Evolutionary conservation across 164 flowering plant species (phyloP).

Genomic region (Nelumbo lutea): DNA sequence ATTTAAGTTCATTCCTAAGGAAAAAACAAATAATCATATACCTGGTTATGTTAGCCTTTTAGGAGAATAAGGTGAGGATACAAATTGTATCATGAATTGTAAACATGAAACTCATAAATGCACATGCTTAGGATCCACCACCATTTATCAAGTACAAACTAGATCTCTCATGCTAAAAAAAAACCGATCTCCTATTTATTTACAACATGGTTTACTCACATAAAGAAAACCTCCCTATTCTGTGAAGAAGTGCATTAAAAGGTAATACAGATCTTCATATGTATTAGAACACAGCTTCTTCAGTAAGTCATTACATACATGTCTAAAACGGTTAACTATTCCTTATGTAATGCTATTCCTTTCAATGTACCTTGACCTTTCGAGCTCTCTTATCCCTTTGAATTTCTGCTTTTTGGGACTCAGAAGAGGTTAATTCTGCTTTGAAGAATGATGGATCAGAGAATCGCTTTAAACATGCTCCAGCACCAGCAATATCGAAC

Average conservation of each 20-base stretch:
- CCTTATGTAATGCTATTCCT: neutral
- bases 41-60: no score
- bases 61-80: no score
- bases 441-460: constrained; percentile 93
- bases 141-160: neutral
- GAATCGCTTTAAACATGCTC: constrained; percentile 92
- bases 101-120: no score
- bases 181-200: no score
- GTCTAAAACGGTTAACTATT: neutral
- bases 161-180: neutral
- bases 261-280: neutral
- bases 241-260: neutral
- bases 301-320: neutral
- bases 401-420: constrained; percentile 23
- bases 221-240: neutral
- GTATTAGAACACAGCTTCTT: neutral
- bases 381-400: constrained; percentile 68
- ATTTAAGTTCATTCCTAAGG: no score
- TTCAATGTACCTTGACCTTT: constrained; percentile 60
- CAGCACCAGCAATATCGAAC: constrained; percentile 98
- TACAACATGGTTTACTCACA: neutral
- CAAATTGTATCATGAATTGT: no score
- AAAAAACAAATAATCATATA: neutral
- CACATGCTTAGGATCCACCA: neutral
- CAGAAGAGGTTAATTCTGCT: constrained; percentile 41